A percentile compares a stretch with the other conserved stretches of the same genome.
These are phyloP conservation scores for Coniochaeta sp. DNA, from an alignment of 2,329 filamentous ascomycete species.

Conservation along the genomic window DNA sequence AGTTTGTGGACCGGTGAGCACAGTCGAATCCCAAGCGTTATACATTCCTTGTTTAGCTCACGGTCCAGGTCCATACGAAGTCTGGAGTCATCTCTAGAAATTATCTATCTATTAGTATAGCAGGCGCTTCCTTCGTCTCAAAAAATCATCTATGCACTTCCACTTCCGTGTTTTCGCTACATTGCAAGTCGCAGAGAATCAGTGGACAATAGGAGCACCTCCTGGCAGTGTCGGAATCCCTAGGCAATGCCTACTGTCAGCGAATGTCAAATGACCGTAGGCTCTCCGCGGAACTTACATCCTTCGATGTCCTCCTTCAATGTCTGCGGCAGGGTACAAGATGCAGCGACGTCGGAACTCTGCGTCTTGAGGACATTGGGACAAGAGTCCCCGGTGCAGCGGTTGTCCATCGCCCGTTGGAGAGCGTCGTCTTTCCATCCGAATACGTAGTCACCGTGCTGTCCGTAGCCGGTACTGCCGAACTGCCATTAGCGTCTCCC, in stretches of 20 bases:
- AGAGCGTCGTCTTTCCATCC: constrained; percentile 8
- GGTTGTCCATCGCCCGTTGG: constrained; percentile 1
- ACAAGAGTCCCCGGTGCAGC: neutral
- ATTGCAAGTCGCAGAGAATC: neutral
- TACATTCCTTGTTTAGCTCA: neutral
- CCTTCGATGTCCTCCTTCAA: neutral
- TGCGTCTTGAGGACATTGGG: neutral
- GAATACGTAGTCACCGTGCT: constrained; percentile 10
- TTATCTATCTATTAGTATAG: neutral
- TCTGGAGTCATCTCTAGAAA: neutral
- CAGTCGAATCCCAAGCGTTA: neutral
- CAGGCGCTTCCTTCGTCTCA: neutral
- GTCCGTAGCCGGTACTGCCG: constrained; percentile 6
- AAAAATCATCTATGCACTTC: neutral
- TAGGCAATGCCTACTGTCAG: neutral
- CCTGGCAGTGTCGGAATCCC: neutral
- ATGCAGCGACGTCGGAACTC: neutral
- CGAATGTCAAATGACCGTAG: too few species aligned
- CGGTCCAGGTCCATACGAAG: neutral
- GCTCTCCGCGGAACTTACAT: neutral
- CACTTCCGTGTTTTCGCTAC: neutral
- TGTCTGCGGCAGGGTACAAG: neutral
- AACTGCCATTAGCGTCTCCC: neutral
- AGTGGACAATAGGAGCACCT: neutral
- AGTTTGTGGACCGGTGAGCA: too few species aligned